Percentiles rank a stretch among this genome's conserved stretches.
Conservation (phyloP, 2,329 filamentous ascomycete species). For the Penicillium occitanis region DNA sequence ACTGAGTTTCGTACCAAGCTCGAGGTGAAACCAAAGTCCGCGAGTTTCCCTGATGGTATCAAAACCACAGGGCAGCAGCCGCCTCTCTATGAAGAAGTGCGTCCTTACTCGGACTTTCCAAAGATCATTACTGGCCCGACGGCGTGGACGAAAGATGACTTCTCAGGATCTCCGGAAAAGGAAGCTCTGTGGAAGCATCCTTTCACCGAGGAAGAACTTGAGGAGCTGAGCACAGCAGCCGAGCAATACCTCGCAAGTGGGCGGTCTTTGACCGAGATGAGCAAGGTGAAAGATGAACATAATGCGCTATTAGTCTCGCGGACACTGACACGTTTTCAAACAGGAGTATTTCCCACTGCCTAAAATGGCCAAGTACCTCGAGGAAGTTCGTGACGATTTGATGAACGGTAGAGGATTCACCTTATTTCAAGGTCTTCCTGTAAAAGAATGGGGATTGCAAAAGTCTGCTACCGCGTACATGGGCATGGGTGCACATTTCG, state of each 20-base stretch:
- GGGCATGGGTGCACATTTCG: conserved; percentile 79
- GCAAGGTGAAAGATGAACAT: neutral
- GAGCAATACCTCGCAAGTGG: neutral
- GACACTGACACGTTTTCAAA: neutral
- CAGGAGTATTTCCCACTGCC: neutral
- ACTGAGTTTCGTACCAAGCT: neutral
- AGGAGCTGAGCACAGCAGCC: neutral
- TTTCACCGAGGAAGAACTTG: neutral
- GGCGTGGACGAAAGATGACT: neutral
- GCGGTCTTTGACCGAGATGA: neutral
- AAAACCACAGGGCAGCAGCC: neutral
- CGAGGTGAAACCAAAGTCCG: neutral
- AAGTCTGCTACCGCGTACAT: conserved; percentile 89
- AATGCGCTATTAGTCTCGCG: neutral
- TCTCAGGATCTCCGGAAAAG: neutral
- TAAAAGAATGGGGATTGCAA: conserved; percentile 69
- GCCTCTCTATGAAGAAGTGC: neutral
- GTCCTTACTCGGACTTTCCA: neutral
- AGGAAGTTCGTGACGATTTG: conserved; percentile 60
- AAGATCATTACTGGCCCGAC: neutral
- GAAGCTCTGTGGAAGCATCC: neutral
- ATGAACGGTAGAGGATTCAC: conserved; percentile 86
- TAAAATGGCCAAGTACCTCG: neutral
- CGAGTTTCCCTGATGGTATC: neutral
- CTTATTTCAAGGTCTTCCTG: conserved; percentile 82